These are phyloP conservation scores for Atkinsonella texensis DNA, from an alignment of 2,329 filamentous ascomycete species.

Conservation along the genomic window DNA sequence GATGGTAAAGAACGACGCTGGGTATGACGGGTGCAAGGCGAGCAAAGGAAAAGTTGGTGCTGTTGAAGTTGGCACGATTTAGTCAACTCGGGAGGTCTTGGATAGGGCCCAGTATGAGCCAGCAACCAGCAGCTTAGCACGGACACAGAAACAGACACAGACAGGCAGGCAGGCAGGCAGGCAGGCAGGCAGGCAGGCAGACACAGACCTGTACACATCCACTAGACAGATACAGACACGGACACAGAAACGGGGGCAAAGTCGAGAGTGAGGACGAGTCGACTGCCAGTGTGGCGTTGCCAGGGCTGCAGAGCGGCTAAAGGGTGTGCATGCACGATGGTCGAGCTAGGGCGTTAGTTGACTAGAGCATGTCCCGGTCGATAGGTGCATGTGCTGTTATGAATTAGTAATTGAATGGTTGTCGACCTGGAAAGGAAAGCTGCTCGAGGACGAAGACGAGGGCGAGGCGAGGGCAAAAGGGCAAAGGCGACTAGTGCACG, in stretches of 20 bases:
- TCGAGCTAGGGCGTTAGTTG: background rate
- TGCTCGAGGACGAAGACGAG: too few relatives aligned
- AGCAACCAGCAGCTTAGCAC: background rate
- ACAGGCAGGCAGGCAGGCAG: too few relatives aligned
- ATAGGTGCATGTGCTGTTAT: too few relatives aligned
- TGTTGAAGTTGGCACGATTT: constrained; percentile 1
- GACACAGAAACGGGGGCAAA: too few relatives aligned
- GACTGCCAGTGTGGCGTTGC: constrained; percentile 4
- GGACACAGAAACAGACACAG: background rate
- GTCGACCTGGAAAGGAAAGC: too few relatives aligned
- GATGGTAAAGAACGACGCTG: background rate
- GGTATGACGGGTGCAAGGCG: background rate
- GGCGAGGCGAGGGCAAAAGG: too few relatives aligned
- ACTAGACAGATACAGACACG: too few relatives aligned
- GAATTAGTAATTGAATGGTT: too few relatives aligned
- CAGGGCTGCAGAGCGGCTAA: constrained; percentile 3
- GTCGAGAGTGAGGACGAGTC: background rate
- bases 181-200: too few relatives aligned
- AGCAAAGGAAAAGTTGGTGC: constrained; percentile 2
- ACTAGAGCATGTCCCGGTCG: background rate
- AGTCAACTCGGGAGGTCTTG: constrained; percentile 1
- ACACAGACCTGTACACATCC: background rate
- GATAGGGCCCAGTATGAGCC: background rate
- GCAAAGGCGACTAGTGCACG: too few relatives aligned
- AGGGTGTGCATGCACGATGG: background rate